Percentiles rank a stretch among this genome's conserved stretches.
These are phyloP conservation scores for Aureoboletus auriporus DNA, from an alignment of 768 basidiomycete species.

Conservation along the genomic window DNA sequence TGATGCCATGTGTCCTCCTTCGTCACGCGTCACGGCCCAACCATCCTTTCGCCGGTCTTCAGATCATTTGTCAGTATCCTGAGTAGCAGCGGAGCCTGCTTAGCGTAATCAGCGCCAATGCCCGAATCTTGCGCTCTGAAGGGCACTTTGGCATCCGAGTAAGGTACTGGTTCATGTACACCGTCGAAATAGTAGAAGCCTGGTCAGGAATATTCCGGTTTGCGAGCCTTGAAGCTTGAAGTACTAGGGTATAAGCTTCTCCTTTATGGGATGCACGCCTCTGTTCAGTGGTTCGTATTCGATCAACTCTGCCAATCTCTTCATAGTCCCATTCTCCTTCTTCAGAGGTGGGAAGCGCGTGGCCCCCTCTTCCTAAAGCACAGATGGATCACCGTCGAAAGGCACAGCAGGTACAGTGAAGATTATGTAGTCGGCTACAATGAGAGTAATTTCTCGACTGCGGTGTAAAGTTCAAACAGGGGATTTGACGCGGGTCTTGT, in stretches of 20 bases:
- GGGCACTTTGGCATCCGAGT: too few relatives aligned
- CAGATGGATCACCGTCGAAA: constrained; percentile 13
- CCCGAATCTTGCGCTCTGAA: neutral
- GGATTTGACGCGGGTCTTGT: too few relatives aligned
- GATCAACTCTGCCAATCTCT: constrained; percentile 26
- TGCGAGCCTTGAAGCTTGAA: constrained; percentile 5
- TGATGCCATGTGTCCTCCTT: constrained; percentile 18
- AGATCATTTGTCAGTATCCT: constrained; percentile 18
- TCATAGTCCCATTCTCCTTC: constrained; percentile 29
- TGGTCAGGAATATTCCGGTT: constrained; percentile 5
- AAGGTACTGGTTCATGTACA: neutral
- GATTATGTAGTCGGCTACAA: neutral
- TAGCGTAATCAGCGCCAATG: neutral
- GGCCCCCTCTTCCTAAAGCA: constrained; percentile 34
- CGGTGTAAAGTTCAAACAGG: too few relatives aligned
- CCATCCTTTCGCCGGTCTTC: constrained; percentile 10
- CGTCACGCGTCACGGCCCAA: constrained; percentile 23
- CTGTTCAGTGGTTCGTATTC: constrained; percentile 17
- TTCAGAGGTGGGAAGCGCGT: constrained; percentile 35
- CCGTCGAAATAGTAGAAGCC: constrained; percentile 8
- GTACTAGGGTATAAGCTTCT: constrained; percentile 23
- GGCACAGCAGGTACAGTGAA: neutral
- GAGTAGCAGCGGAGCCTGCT: neutral
- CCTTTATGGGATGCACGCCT: constrained; percentile 8
- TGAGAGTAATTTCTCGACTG: neutral